Conservation (phyloP, 352 stramenopile species). For the Aphanomyces astaci region DNA sequence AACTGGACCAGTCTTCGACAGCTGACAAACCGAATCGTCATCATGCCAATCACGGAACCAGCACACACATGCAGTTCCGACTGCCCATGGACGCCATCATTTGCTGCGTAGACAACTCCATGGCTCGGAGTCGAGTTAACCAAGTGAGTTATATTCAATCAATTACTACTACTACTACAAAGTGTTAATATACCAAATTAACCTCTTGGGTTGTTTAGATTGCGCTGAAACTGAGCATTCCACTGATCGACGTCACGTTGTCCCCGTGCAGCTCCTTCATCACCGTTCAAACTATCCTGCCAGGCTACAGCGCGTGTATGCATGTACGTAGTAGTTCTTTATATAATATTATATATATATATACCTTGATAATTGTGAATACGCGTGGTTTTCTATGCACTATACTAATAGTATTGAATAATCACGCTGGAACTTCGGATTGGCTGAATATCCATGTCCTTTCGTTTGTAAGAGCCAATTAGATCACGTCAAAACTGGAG, state of each 20-base stretch:
- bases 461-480: too few species aligned
- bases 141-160: background rate
- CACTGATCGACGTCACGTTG: background rate
- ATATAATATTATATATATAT: too few species aligned
- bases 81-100: slow-evolving; percentile 5
- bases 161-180: too few species aligned
- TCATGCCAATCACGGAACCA: background rate
- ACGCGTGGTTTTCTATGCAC: too few species aligned
- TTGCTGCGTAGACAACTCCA: background rate
- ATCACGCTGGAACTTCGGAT: too few species aligned
- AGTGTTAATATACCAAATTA: too few species aligned
- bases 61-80: background rate
- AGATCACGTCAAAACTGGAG: too few species aligned
- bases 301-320: slow-evolving; percentile 7
- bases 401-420: too few species aligned
- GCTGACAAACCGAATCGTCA: background rate
- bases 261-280: slow-evolving; percentile 7
- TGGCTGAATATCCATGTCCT: too few species aligned
- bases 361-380: too few species aligned
- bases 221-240: slow-evolving; percentile 8
- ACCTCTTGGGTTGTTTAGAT: too few species aligned
- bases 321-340: background rate
- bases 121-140: slow-evolving; percentile 1
- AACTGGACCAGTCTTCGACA: background rate
- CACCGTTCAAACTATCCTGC: background rate